Conservation (phyloP, 192 early-diverging fungal genomes). For the Coemansia sp. region DNA sequence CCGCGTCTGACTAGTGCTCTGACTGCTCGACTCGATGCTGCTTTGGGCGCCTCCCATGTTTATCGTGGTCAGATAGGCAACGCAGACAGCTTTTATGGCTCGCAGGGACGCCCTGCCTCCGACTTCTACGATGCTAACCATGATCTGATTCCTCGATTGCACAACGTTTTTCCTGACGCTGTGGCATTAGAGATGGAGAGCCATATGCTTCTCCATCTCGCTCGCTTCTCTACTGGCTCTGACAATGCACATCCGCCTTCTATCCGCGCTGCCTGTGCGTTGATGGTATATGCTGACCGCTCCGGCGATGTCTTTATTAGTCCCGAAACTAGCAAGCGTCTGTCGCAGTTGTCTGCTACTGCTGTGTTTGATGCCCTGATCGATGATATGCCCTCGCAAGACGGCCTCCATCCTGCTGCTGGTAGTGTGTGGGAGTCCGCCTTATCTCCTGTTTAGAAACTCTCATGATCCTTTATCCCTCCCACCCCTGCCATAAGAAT, state of each 20-base stretch:
- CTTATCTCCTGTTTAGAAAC: conserved; percentile 2
- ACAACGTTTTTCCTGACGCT: conserved; percentile 21
- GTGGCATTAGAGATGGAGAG: conserved; percentile 84
- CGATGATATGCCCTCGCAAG: conserved; percentile 18
- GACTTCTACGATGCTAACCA: conserved; percentile 80
- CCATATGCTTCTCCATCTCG: conserved; percentile 80
- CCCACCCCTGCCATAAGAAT: background rate
- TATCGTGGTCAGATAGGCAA: conserved; percentile 67
- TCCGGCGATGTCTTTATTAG: conserved; percentile 65
- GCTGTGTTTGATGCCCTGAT: conserved; percentile 30
- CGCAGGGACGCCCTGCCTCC: conserved; percentile 71
- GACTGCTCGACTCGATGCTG: conserved; percentile 19
- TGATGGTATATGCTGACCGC: conserved; percentile 84
- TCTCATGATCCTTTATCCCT: background rate
- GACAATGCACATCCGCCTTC: conserved; percentile 19
- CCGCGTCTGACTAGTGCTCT: conserved; percentile 50
- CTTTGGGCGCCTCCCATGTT: conserved; percentile 47
- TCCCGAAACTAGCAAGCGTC: conserved; percentile 20
- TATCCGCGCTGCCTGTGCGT: conserved; percentile 72
- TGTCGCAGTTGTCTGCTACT: conserved; percentile 7
- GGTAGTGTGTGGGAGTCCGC: conserved; percentile 41
- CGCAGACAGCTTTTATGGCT: conserved; percentile 84
- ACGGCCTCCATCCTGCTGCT: conserved; percentile 21
- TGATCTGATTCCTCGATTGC: conserved; percentile 56
- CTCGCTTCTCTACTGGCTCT: conserved; percentile 52